Evolutionary conservation across 352 stramenopile species (phyloP).

Genomic region (Phytophthora ramorum): DNA sequence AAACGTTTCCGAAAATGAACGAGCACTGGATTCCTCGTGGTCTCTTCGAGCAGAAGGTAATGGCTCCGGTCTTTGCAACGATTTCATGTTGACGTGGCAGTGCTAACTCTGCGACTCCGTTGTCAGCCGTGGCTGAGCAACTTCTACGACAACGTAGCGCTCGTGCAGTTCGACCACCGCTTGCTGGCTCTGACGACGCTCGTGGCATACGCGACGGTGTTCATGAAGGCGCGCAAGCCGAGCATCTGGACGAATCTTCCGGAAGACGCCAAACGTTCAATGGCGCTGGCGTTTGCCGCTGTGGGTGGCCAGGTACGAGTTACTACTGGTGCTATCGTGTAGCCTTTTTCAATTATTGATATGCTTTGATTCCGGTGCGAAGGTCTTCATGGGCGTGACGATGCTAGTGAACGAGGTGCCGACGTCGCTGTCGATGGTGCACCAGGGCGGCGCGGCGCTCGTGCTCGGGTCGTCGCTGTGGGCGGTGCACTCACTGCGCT

Average conservation of each 20-base stretch:
- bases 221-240: constrained; percentile 61
- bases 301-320: constrained; percentile 47
- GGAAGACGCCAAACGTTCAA: constrained; percentile 55
- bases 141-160: constrained; percentile 96
- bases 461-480: constrained; percentile 75
- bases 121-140: constrained; percentile 87
- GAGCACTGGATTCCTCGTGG: constrained; percentile 89
- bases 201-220: constrained; percentile 56
- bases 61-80: background rate
- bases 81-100: background rate
- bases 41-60: constrained; percentile 63
- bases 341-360: background rate
- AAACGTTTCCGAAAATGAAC: constrained; percentile 96
- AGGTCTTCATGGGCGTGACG: constrained; percentile 93
- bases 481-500: constrained; percentile 68
- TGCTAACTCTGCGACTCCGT: constrained; percentile 1
- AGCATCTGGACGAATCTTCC: constrained; percentile 78
- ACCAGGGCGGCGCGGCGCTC: constrained; percentile 81
- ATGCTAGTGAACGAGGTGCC: constrained; percentile 97
- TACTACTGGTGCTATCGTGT: background rate
- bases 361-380: constrained; percentile 3
- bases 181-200: constrained; percentile 91
- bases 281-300: constrained; percentile 65
- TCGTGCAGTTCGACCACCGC: constrained; percentile 97
- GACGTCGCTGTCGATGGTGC: constrained; percentile 91